Base-by-base conservation (phyloP, 768 basidiomycete species). In the Hydnomerulius pinastri region DNA sequence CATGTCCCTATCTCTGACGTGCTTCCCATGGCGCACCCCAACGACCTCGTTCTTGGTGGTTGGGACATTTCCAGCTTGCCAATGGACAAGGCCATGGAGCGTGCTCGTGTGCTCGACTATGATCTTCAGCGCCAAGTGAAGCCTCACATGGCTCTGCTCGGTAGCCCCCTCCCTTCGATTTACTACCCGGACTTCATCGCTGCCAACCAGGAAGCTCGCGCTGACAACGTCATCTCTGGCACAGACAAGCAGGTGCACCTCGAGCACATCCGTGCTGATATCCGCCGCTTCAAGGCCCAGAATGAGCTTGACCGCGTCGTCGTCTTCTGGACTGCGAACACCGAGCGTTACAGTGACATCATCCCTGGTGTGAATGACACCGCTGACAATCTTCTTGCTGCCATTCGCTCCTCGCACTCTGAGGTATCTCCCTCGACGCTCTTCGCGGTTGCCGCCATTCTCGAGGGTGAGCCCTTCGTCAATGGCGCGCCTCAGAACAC, bases 401-500 rank as follows among this genome's bases (percentile, higher is more conserved):
- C 94, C 10, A 91, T 99, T 76, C 81, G 87, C 70, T 54, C 66
- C 5, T 94, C 92, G 12, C 95, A 98, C 76, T 77, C 80, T 17
- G 96, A 98, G 69, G 87, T 98, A n/a, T 93, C 95, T 7, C 96
- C 96, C 4, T 96, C 93, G 43, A 96, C 94, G 40, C 67, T 98
- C 58, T 98, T 98, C 65, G 96, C 96, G 17, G 87, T 98, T 52
- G 96, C 95, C 8, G 80, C 93, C 25, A 96, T 98, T 68, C 87
- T 98, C 59, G 96, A 98, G 72, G 88, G 88, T 49, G 85, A 87
- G 65, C 93, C 96, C 17, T 99, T 95, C 78, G 82, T 98, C 65
- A 98, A 98, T 65, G 96, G 96, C 43, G 94, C 96, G 9, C 96
- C 96, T 6, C 95, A 98, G 80, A 99, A 99, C 81, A 97, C 96